Evolutionary conservation across 2,329 filamentous ascomycete genomes (phyloP).

Genomic region (Ceratocystis cubensis): DNA sequence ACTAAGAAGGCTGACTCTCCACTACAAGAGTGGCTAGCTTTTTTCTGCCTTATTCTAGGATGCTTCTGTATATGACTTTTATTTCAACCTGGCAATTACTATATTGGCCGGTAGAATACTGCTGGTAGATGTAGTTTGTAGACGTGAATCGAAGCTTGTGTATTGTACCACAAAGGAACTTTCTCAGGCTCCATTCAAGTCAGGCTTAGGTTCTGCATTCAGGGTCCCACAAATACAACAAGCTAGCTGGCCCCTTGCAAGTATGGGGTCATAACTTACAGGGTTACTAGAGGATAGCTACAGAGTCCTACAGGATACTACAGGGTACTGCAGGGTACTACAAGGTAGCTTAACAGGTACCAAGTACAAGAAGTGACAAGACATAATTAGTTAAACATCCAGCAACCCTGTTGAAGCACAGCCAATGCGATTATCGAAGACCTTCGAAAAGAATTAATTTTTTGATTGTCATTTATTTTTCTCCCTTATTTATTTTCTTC

Average conservation of each 20-base stretch:
- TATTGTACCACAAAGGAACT: not conserved
- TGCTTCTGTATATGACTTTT: not conserved
- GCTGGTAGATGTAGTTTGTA: not conserved
- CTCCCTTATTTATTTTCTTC: not conserved
- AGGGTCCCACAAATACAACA: not conserved
- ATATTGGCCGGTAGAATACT: not conserved
- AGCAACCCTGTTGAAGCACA: not conserved
- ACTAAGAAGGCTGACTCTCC: not conserved
- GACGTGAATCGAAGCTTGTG: not conserved
- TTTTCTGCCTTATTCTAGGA: not conserved
- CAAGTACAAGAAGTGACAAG: not conserved
- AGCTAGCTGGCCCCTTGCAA: not conserved
- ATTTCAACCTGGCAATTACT: not conserved
- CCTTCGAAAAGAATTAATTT: too few species aligned
- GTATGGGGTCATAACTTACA: not conserved
- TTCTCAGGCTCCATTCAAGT: not conserved
- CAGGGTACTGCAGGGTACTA: not conserved
- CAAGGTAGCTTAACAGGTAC: not conserved
- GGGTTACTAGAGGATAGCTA: not conserved
- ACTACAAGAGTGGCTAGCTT: not conserved
- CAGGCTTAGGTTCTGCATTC: not conserved
- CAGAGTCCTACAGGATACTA: not conserved
- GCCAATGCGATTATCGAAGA: not conserved
- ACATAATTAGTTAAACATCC: not conserved
- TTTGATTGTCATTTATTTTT: not conserved